phyloP scores from a whole-genome alignment of 106 monocot species.

The Posidonia australis region DNA sequence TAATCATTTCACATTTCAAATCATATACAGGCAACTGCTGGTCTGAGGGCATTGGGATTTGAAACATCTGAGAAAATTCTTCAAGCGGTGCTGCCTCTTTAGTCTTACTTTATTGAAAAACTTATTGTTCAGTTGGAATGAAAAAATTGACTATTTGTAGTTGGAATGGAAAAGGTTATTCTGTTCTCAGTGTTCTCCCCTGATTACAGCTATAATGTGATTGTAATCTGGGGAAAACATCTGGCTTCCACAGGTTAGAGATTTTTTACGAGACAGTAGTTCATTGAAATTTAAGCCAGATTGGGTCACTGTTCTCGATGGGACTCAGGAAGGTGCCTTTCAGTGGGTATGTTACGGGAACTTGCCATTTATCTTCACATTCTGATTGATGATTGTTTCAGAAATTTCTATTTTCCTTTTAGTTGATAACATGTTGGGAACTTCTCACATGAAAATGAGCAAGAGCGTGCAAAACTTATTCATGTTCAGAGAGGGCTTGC shows the following conservation, averaged over 20 bases:
- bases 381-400: too few relatives aligned
- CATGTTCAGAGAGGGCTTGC: too few relatives aligned
- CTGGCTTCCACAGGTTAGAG: constrained; percentile 43
- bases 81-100: constrained; percentile 43
- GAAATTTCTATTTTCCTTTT: too few relatives aligned
- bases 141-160: not conserved
- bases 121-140: not conserved
- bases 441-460: too few relatives aligned
- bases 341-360: too few relatives aligned
- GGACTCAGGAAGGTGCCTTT: constrained; percentile 84
- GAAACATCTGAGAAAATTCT: constrained; percentile 72
- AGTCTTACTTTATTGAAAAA: not conserved
- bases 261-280: constrained; percentile 58
- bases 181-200: not conserved
- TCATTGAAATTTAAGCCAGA: constrained; percentile 59
- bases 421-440: too few relatives aligned
- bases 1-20: not conserved
- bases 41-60: constrained; percentile 67
- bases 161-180: not conserved
- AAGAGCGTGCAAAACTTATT: too few relatives aligned
- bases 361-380: too few relatives aligned
- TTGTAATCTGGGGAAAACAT: not conserved
- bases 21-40: constrained; percentile 69
- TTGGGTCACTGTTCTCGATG: constrained; percentile 88
- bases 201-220: not conserved